Evolutionary conservation across 1,284 basidiomycete species (phyloP), one percentile per base, ranked within the genome.

Genomic region (Vanrija humicola): DNA sequence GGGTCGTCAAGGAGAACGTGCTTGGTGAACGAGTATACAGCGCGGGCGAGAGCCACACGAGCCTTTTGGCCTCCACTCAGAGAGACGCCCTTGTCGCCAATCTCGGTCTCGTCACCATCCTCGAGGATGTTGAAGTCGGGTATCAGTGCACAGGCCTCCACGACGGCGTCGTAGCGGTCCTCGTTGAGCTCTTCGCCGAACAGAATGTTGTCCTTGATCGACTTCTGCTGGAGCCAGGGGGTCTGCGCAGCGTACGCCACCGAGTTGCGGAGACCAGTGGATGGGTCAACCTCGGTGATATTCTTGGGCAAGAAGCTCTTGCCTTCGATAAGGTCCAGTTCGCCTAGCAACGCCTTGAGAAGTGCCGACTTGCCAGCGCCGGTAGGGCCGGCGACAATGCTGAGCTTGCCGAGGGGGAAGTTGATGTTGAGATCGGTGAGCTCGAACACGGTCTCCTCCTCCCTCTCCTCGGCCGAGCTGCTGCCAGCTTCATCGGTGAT

Each of bases 1-100:
- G 88, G 88, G 70, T 94, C 91, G 73, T 95, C 91, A n/a, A 94
- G 81, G 9, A 93, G 80, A 18, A 94, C 82, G 63, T 83, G 84
- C 80, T 86, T 63, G 3, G 81, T 80, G 52, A 75, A 74, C 10
- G 78, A 79, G 69, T 83, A 83, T 9, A 82, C 73, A 0, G 81
- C 81, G 16, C 82, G 68, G 9, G 68, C 74, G 38, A 77, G 61
- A 55, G 77, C 86, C 45, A 90, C 82, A 25, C 88, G 81, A 5
- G 87, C 87, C 56, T 90, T 83, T 68, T 93, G 90, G 1, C 90
- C 90, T 29, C 90, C 90, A 46, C 85, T 86, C 39, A 73, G 57
- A 2, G 70, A 73, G 38, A 81, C 81, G n/a, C 89, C 89, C 72
- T 89, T 90, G 44, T 80, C 81, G 2, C 82, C 82, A 26, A 82